Percentiles rank a stretch among this genome's conserved stretches.
Conservation (phyloP, 352 stramenopile species). For the Vaucheria bursata region DNA sequence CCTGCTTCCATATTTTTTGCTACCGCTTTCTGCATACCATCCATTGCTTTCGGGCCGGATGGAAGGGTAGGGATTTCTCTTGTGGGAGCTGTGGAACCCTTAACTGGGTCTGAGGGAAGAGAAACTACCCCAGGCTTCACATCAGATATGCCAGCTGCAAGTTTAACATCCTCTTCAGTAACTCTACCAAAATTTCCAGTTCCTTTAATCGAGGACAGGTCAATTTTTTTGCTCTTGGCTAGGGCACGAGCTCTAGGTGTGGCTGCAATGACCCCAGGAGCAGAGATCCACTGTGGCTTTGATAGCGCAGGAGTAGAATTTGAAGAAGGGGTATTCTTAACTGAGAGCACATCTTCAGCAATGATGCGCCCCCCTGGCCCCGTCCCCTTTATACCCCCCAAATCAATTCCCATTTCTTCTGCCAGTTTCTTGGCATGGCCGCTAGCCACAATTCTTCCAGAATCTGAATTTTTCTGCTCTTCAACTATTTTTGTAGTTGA, state of each 20-base stretch:
- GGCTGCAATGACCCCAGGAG: conserved; percentile 49
- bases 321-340: conserved; percentile 44
- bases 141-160: conserved; percentile 57
- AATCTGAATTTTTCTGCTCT: conserved; percentile 40
- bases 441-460: conserved; percentile 61
- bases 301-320: conserved; percentile 44
- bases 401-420: conserved; percentile 61
- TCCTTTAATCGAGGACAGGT: conserved; percentile 59
- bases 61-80: conserved; percentile 22
- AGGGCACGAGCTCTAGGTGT: conserved; percentile 59
- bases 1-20: conserved; percentile 75
- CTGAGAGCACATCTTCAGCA: conserved; percentile 59
- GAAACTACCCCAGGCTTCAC: conserved; percentile 31
- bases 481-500: no score
- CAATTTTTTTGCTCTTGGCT: conserved; percentile 65
- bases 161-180: conserved; percentile 62
- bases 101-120: no score
- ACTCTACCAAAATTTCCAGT: conserved; percentile 69
- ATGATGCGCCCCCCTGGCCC: conserved; percentile 64
- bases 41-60: conserved; percentile 47
- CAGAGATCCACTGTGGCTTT: conserved; percentile 57
- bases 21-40: conserved; percentile 72
- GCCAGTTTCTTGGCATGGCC: conserved; percentile 66
- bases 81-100: background rate
- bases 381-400: conserved; percentile 59